Base-by-base conservation (phyloP, 2,329 filamentous ascomycete species). In the Sporothrix pallida region DNA sequence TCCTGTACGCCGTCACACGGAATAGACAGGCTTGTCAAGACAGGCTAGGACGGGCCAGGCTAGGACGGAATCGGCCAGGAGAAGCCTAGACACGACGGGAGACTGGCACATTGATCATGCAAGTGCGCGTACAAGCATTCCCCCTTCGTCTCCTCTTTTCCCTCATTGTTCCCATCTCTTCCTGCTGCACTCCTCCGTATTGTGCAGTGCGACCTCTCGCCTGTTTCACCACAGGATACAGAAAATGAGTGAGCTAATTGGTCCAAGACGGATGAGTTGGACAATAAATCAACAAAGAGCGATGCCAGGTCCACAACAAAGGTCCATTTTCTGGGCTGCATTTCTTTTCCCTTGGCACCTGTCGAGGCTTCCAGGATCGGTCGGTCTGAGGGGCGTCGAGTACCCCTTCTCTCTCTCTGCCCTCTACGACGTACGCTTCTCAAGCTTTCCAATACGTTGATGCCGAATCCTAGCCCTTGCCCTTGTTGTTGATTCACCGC, bases 1-100 rank as follows among this genome's bases (percentile, higher is more conserved):
- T 31, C 44, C 56, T 54, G 69, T 62, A 12, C 69, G 8, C n/a
- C 12, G 69, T 50, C 12, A 44, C 69, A 62, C 69, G 10, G 17
- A 50, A 62, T 60, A 70, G 46, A 31, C 56, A 73, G 44, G n/a
- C 56, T 65, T 70, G 46, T 56, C 65, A 73, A 48, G 54, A 46
- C 12, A 58, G 56, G 69, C 42, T 20, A 31, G 31, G 37, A 31
- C 12, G 15, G 42, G 42, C 13, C 20, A 12, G 31, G 31, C 2
- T 37, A 37, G 31, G 31, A 37, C 31, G 31, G 31, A 37, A 37
- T 37, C 31, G 31, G 31, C 31, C 31, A 37, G 31, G 31, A 37
- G 31, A 37, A 37, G 31, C 31, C 31, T 37, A 37, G 4, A 37
- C 31, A 37, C 31, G 31, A 37, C 31, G 31, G 31, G 31, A 37